Conservation (phyloP, 1,284 basidiomycete species). For the Xerocomus minutiporus region DNA sequence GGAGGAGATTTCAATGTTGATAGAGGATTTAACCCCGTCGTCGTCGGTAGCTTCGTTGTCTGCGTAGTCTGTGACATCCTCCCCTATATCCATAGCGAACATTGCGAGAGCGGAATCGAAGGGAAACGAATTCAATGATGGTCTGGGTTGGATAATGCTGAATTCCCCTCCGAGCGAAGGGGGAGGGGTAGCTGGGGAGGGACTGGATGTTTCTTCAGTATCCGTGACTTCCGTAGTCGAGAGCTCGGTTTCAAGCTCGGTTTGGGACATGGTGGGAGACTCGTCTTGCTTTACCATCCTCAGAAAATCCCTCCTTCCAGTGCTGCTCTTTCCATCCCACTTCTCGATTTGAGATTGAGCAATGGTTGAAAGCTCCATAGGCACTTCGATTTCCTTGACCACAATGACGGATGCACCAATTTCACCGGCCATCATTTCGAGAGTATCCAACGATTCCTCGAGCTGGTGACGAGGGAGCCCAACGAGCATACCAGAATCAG, state of each 20-base stretch:
- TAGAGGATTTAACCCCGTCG: slow-evolving; percentile 28
- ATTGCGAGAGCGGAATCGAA: slow-evolving; percentile 30
- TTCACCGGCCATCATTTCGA: slow-evolving; percentile 89
- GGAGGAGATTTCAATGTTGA: slow-evolving; percentile 61
- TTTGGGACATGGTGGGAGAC: slow-evolving; percentile 33
- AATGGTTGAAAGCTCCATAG: slow-evolving; percentile 44
- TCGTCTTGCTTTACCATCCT: slow-evolving; percentile 16
- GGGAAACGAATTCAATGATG: neutral
- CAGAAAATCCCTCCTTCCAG: slow-evolving; percentile 21
- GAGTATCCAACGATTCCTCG: slow-evolving; percentile 73
- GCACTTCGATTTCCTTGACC: slow-evolving; percentile 80
- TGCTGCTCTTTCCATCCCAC: slow-evolving; percentile 26
- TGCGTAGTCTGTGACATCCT: slow-evolving; percentile 27
- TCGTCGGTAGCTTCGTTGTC: slow-evolving; percentile 21
- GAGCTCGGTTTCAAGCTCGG: slow-evolving; percentile 37
- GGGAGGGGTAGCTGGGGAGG: slow-evolving; percentile 5
- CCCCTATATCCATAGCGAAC: slow-evolving; percentile 50
- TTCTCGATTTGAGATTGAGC: slow-evolving; percentile 30
- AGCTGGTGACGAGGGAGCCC: slow-evolving; percentile 75
- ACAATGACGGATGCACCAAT: slow-evolving; percentile 87
- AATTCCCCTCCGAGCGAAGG: neutral
- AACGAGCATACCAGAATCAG: slow-evolving; percentile 81
- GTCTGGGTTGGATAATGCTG: neutral
- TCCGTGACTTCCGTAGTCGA: slow-evolving; percentile 31
- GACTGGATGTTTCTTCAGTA: slow-evolving; percentile 34